Percentiles rank a stretch among this genome's conserved stretches.
Conservation (phyloP, 2,329 filamentous ascomycete genomes). For the Thermomyces lanuginosus region DNA sequence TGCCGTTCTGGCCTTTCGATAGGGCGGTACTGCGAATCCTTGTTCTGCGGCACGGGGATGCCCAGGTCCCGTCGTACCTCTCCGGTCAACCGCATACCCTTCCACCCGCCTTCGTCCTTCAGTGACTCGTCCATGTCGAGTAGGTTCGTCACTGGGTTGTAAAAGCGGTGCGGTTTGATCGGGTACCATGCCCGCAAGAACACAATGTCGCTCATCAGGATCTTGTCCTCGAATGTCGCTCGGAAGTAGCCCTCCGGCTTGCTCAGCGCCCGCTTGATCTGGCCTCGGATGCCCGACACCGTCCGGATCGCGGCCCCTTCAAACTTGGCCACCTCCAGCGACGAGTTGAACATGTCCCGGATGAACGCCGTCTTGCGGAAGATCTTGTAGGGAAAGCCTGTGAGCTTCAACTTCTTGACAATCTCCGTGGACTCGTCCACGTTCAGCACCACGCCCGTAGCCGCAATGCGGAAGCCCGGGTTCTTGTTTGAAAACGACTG, state of each 20-base stretch:
- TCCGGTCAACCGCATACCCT: conserved; percentile 84
- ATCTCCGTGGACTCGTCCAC: conserved; percentile 95
- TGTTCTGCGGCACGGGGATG: conserved; percentile 59
- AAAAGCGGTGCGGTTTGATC: conserved; percentile 86
- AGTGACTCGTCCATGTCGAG: conserved; percentile 39
- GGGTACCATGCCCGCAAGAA: conserved; percentile 96
- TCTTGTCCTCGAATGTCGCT: conserved; percentile 97
- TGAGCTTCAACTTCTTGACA: conserved; percentile 98
- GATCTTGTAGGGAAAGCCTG: conserved; percentile 86
- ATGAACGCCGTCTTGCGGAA: conserved; percentile 99
- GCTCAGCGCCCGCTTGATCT: conserved; percentile 87
- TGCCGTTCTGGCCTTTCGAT: conserved; percentile 46
- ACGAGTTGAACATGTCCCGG: conserved; percentile 91
- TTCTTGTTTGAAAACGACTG: conserved; percentile 73
- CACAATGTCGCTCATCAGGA: conserved; percentile 89
- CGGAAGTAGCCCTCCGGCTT: conserved; percentile 93
- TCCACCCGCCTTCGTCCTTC: conserved; percentile 42
- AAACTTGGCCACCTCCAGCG: conserved; percentile 93
- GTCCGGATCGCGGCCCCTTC: conserved; percentile 92
- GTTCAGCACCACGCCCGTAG: conserved; percentile 80
- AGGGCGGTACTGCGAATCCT: conserved; percentile 69
- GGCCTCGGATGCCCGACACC: conserved; percentile 83
- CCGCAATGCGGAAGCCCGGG: conserved; percentile 83
- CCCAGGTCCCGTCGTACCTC: conserved; percentile 66
- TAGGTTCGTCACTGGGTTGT: conserved; percentile 89